A percentile compares a stretch with the other conserved stretches of the same genome.
These are phyloP conservation scores for Musa beccarii DNA, from an alignment of 176 grass and related monocot species.

Conservation along the genomic window DNA sequence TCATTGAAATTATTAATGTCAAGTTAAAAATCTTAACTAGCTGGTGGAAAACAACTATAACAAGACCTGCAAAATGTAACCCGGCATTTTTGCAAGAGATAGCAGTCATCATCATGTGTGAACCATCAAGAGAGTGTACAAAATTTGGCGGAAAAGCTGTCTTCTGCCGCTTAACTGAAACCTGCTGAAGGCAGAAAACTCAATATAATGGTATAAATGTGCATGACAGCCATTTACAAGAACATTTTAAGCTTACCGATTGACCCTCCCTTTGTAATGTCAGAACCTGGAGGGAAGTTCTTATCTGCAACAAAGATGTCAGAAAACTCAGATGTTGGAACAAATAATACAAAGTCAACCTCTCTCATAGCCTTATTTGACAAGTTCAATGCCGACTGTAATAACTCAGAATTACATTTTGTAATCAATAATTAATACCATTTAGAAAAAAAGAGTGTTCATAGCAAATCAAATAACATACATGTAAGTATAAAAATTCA, in stretches of 20 bases:
- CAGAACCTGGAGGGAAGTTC: constrained; percentile 67
- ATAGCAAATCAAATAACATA: background rate
- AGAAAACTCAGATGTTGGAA: background rate
- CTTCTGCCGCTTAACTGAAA: constrained; percentile 60
- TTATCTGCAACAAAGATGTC: constrained; percentile 37
- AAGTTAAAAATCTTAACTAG: background rate
- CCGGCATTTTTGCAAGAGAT: constrained; percentile 70
- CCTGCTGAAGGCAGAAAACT: constrained; percentile 43
- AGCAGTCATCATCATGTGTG: constrained; percentile 99
- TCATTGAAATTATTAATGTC: background rate
- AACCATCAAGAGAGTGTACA: constrained; percentile 93
- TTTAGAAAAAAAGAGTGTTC: background rate
- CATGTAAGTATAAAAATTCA: background rate
- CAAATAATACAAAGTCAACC: background rate
- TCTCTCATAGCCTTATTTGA: background rate
- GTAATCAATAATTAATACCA: too few species aligned
- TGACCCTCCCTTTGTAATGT: constrained; percentile 55
- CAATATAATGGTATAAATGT: background rate
- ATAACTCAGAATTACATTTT: too few species aligned
- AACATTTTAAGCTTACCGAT: constrained; percentile 35
- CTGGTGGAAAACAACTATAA: background rate
- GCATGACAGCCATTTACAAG: background rate
- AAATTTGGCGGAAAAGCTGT: constrained; percentile 94
- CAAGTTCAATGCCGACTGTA: background rate
- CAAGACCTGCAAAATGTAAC: constrained; percentile 81